Percentiles rank a stretch among this genome's conserved stretches.
phyloP scores from a whole-genome alignment of 768 basidiomycete genomes.

The Amanita molliuscula region DNA sequence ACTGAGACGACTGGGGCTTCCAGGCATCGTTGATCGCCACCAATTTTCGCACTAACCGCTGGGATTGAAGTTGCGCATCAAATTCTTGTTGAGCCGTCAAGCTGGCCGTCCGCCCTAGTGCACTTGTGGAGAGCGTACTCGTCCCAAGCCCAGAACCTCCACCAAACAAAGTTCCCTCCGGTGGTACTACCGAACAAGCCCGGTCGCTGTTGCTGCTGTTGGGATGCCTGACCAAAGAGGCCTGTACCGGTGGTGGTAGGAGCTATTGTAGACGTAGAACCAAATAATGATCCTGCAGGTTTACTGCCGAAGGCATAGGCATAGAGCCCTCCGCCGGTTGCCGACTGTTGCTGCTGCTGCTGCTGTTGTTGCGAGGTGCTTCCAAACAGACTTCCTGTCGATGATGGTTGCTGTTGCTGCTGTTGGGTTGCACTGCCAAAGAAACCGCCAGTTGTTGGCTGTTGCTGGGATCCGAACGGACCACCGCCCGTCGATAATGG shows the following conservation, averaged over 20 bases:
- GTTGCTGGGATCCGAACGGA: conserved; percentile 15
- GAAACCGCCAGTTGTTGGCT: conserved; percentile 11
- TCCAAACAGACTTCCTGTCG: conserved; percentile 13
- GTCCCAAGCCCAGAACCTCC: conserved; percentile 14
- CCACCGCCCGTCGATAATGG: conserved; percentile 9
- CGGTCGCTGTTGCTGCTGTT: conserved; percentile 18
- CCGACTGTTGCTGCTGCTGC: conserved; percentile 5
- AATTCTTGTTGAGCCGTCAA: conserved; percentile 34
- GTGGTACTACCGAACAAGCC: conserved; percentile 21
- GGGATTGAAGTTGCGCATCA: conserved; percentile 53
- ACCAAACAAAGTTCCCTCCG: conserved; percentile 16
- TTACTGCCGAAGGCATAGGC: conserved; percentile 8
- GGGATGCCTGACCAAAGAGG: conserved; percentile 18
- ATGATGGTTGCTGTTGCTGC: conserved; percentile 12
- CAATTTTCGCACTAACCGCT: conserved; percentile 44
- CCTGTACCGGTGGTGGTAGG: conserved; percentile 14
- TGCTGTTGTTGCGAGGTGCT: conserved; percentile 9
- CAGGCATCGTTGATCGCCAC: conserved; percentile 60
- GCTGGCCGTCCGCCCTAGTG: conserved; percentile 25
- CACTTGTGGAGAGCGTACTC: conserved; percentile 17
- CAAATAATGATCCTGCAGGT: conserved; percentile 14
- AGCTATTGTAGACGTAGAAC: conserved; percentile 12
- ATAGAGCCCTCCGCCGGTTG: conserved; percentile 9
- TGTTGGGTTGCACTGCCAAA: conserved; percentile 15
- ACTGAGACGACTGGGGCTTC: conserved; percentile 56